A percentile compares a stretch with the other conserved stretches of the same genome.
These are phyloP conservation scores for Mycena galopus DNA, from an alignment of 768 basidiomycete genomes.

Conservation along the genomic window DNA sequence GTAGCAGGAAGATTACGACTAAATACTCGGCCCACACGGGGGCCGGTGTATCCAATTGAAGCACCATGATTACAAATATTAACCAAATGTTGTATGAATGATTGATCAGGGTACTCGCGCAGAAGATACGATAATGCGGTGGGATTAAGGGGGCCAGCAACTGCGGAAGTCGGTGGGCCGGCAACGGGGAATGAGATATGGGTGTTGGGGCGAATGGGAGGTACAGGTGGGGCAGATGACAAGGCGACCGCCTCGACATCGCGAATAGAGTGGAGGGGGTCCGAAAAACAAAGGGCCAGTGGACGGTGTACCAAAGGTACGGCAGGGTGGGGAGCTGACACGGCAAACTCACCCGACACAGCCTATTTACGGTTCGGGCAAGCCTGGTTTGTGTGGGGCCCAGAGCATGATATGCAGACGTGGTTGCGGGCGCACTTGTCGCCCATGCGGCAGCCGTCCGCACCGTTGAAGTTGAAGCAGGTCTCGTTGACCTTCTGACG, in stretches of 20 bases:
- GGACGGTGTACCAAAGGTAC: background rate
- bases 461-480: background rate
- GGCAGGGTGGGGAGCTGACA: too few relatives aligned
- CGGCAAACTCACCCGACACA: too few relatives aligned
- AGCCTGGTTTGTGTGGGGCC: too few relatives aligned
- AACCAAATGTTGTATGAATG: constrained; percentile 12
- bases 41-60: constrained; percentile 21
- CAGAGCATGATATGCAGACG: too few relatives aligned
- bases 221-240: background rate
- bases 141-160: background rate
- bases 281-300: constrained; percentile 4
- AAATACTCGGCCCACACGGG: constrained; percentile 18
- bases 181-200: constrained; percentile 1
- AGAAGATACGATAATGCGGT: background rate
- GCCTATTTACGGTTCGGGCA: too few relatives aligned
- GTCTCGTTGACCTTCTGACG: background rate
- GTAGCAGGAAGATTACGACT: too few relatives aligned
- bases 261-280: background rate
- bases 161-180: background rate
- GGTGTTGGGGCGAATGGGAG: constrained; percentile 10
- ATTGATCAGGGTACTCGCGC: constrained; percentile 5
- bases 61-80: constrained; percentile 21
- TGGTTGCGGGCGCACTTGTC: background rate
- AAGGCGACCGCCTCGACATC: background rate
- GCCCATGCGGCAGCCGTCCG: background rate